A percentile compares a stretch with the other conserved stretches of the same genome.
phyloP scores from a whole-genome alignment of 2,329 filamentous ascomycete genomes.

The Alternaria tenuissima region DNA sequence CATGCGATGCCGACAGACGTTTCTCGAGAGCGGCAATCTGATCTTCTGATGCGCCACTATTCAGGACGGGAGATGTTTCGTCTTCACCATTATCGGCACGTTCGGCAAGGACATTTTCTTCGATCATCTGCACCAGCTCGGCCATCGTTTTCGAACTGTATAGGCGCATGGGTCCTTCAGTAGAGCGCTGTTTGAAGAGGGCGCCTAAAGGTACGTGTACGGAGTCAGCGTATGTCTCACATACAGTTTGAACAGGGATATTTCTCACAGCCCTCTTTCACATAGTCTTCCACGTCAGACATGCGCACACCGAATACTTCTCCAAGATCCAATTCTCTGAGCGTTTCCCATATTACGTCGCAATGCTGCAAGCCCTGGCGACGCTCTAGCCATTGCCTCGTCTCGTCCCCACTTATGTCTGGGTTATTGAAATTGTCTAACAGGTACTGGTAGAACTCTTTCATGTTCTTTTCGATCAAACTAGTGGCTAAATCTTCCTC shows the following conservation, averaged over 20 bases:
- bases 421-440: background rate
- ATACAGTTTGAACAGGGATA: no score
- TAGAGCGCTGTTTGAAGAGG: conserved; percentile 4
- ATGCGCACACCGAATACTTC: background rate
- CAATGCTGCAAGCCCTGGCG: conserved; percentile 1
- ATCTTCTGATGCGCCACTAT: background rate
- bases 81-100: background rate
- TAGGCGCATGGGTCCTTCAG: conserved; percentile 1
- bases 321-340: background rate
- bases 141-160: conserved; percentile 2
- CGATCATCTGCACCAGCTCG: background rate
- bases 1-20: background rate
- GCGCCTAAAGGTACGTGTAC: background rate
- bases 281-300: background rate
- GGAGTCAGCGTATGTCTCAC: no score
- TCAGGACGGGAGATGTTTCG: background rate
- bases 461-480: background rate
- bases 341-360: background rate
- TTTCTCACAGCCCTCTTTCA: background rate
- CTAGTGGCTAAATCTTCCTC: background rate
- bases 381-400: background rate
- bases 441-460: conserved; percentile 2
- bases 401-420: background rate
- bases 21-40: conserved; percentile 6
- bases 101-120: background rate